phyloP scores from a whole-genome alignment of 208 protist species.

The Leishmania amazonensis region DNA sequence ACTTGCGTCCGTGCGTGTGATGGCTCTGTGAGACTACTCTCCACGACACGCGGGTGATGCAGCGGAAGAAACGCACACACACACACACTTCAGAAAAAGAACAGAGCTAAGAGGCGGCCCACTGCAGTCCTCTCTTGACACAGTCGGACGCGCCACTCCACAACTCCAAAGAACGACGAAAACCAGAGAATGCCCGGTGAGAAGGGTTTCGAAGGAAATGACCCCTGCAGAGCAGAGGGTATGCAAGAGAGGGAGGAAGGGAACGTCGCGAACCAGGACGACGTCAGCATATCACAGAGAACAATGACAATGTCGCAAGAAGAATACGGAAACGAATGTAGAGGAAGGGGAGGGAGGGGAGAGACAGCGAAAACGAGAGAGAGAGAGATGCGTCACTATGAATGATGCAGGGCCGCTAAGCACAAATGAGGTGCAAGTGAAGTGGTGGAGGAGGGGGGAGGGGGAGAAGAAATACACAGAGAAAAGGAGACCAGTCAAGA shows the following conservation, averaged over 20 bases:
- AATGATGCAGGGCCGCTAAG: background rate
- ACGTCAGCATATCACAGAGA: background rate
- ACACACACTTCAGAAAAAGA: background rate
- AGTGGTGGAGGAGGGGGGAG: background rate
- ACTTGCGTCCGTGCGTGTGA: background rate
- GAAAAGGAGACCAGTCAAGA: slow-evolving; percentile 8
- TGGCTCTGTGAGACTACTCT: background rate
- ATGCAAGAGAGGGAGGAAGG: background rate
- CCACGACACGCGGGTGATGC: background rate
- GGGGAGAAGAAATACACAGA: background rate
- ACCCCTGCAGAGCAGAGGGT: background rate
- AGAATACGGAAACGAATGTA: background rate
- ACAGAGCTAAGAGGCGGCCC: background rate
- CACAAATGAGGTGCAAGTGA: background rate
- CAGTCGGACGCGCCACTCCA: background rate
- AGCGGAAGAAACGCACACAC: background rate
- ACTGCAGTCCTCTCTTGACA: background rate
- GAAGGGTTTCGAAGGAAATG: slow-evolving; percentile 2
- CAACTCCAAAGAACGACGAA: background rate
- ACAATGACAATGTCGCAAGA: background rate
- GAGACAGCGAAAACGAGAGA: background rate
- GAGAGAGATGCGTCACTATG: slow-evolving; percentile 2
- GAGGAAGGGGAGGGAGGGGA: background rate
- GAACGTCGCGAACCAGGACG: background rate
- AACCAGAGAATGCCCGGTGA: slow-evolving; percentile 2